Conservation (phyloP, 1,284 basidiomycete species). For the Trametes polyzona region DNA sequence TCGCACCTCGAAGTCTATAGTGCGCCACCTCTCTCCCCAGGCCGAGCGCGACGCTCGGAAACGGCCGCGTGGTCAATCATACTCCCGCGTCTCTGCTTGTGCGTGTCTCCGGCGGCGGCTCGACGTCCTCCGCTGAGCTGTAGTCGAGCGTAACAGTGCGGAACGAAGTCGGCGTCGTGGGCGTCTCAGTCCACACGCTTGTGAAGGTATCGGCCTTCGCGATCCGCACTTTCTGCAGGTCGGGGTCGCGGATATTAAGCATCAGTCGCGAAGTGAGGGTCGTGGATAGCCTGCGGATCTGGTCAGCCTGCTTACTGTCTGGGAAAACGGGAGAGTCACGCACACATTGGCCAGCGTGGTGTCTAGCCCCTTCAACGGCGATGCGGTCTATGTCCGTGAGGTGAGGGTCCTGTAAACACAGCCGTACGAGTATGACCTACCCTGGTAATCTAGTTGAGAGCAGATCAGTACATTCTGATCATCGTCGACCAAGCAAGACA, state of each 20-base stretch:
- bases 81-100: not conserved
- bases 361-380: constrained; percentile 14
- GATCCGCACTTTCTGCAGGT: constrained; percentile 1
- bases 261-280: constrained; percentile 23
- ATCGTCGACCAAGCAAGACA: no score
- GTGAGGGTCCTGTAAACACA: not conserved
- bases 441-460: constrained; percentile 6
- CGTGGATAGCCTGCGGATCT: constrained; percentile 13
- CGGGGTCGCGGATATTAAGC: constrained; percentile 25
- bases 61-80: not conserved
- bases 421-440: not conserved
- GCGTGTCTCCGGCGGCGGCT: not conserved
- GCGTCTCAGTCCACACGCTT: constrained; percentile 2
- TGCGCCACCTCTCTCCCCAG: not conserved
- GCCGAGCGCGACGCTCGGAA: not conserved
- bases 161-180: constrained; percentile 1
- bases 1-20: not conserved
- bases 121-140: constrained; percentile 13
- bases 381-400: constrained; percentile 8
- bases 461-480: not conserved
- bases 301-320: no score
- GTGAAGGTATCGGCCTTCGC: not conserved
- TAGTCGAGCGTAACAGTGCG: not conserved
- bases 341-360: constrained; percentile 30
- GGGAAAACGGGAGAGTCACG: not conserved